phyloP scores from a whole-genome alignment of 2,329 filamentous ascomycete species.

The Penicillium sp. region DNA sequence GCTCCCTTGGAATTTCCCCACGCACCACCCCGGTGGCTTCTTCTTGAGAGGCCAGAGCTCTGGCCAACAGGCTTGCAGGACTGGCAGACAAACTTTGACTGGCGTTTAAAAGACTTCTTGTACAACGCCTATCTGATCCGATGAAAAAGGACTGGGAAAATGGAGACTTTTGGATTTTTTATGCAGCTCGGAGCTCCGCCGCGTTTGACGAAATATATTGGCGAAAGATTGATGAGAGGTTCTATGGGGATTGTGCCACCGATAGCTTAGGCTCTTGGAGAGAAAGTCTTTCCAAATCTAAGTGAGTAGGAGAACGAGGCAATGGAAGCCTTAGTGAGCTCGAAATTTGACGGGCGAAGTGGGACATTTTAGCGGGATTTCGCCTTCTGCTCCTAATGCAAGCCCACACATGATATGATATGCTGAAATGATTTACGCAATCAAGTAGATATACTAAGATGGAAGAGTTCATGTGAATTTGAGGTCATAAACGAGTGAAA shows the following conservation, averaged over 20 bases:
- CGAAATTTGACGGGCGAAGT: neutral
- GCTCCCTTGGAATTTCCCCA: neutral
- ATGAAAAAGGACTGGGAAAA: too few relatives aligned
- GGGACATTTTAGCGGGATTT: neutral
- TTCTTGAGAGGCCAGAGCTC: neutral
- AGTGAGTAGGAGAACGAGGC: neutral
- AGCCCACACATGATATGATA: too few relatives aligned
- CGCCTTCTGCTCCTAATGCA: too few relatives aligned
- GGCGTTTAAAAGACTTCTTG: neutral
- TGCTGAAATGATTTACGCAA: too few relatives aligned
- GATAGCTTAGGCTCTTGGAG: neutral
- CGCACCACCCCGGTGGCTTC: neutral
- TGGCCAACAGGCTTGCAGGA: neutral
- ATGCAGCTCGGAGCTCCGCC: neutral
- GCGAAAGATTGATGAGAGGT: neutral
- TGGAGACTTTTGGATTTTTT: neutral
- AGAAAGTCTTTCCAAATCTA: neutral
- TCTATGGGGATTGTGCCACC: neutral
- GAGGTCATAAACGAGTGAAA: too few relatives aligned
- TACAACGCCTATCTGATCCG: too few relatives aligned
- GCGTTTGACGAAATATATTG: neutral
- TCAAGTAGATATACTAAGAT: too few relatives aligned
- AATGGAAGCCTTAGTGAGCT: neutral
- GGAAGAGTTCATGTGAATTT: too few relatives aligned
- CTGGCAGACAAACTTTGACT: neutral